Base-by-base conservation (phyloP, 2,329 filamentous ascomycete species). In the Dothideomycetes sp. region DNA sequence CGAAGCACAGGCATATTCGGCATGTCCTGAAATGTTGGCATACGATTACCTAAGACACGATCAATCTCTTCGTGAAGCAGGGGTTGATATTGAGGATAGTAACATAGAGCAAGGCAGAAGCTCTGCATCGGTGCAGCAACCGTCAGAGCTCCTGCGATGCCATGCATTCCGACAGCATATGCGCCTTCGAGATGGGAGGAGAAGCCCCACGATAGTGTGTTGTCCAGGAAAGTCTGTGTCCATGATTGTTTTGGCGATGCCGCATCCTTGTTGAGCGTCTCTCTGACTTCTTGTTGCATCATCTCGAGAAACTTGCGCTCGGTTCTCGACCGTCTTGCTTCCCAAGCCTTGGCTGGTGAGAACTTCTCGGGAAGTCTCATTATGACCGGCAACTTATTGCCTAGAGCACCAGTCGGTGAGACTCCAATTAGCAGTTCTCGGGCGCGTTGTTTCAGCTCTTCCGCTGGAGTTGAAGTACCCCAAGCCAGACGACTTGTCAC, bases 1-100 rank as follows among this genome's bases (percentile, higher is more conserved):
- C 72, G 60, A 10, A 75, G 61, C 0, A 62, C 70, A 1, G 73
- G 72, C 12, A 77, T 53, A n/a, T 65, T 54, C 3, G 66, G 56
- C 45, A 48, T 49, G 40, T 59, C 56, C 12, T 45, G 39, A 18
- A 31, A 41, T 5, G 36, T 27, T 4, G 38, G 38, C 11, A 36
- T 47, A 14, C 58, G 47, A 4, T 51, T 45, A n/a, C 53, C 55
- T 29, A 55, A 46, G 5, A 53, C 47, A 4, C 42, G 24, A 36
- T 59, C 57, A 5, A 63, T 50, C 36, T 62, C 53, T 9, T 47
- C 45, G 29, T 52, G 54, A n/a, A 3, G 56, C 58, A 27, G 52
- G 52, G 15, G 42, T 45, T 24, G 56, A 53, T 2, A 57, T 11
- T 52, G 47, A 2, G 56, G 55, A 33, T 49, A 50, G 17, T 44